Evolutionary conservation across 2,329 filamentous ascomycete species (phyloP), one percentile per base, ranked within the genome.

Genomic region (Trichoderma polysporum): DNA sequence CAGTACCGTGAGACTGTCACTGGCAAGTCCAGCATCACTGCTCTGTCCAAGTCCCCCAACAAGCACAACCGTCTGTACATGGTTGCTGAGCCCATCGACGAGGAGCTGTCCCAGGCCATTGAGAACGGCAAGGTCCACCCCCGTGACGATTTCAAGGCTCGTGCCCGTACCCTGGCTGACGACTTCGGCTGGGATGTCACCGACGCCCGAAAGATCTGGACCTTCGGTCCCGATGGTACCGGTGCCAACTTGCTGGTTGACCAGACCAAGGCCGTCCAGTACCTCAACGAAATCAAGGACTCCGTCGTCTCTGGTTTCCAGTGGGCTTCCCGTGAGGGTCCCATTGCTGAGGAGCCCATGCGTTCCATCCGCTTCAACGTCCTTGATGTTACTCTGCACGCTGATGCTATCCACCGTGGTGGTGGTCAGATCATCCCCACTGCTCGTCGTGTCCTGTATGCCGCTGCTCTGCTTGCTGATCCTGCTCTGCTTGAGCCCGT

Each of bases 1-100:
- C 89, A 93, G 81, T 99, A 97, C 90, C 94, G 95, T 89, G 95
- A 99, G 90, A 97, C 94, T 72, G 94, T 99, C 78, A 82, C 83
- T 75, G 86, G 72, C 77, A 89, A 89, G 79, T 98, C 95, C 66
- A 92, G 90, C 88, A 98, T 98, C 78, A 96, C 92, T 78, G 95
- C 95, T 74, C 88, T 99, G 78, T 98, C 95, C 83, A 99, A 99
- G 88, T 99, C 95, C 57, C 95, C 95, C 86, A 99, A 99, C 92
- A 99, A 99, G 93, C 95, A 99, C 91, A 99, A 99, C 89, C 94
- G 95, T 93, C 88, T 99, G 70, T 99, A 98, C 88, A 90, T 99
- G 84, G 88, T 88, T 82, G 95, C 95, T 72, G 85, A 93, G 84
- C 95, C 95, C 76, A 87, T 99, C 66, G 88, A 88, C 53, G 95